Base-by-base conservation (phyloP, 176 grass and related monocot genomes). In the Miscanthus lutarioriparius region DNA sequence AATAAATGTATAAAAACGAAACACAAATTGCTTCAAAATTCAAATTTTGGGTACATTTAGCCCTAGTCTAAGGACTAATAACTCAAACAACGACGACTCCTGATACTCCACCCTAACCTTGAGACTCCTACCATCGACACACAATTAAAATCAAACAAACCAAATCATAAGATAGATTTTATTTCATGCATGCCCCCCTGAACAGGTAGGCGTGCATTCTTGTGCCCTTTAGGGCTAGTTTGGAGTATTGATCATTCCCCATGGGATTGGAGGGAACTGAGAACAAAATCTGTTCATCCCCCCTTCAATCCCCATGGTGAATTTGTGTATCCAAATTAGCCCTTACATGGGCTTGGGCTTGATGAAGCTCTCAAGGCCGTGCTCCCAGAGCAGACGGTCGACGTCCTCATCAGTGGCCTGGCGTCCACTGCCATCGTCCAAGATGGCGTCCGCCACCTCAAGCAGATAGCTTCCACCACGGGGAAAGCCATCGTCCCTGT, bases 371-470 rank as follows among this genome's bases (percentile, higher is more conserved):
- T 47, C 70, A 15, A 78, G 23, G 10, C 59, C 37, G 38, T 64
- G 38, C 37, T 64, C 56, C 36, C 36, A 19, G 54, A 78, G 36
- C n/a, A 78, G 38, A 43, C n/a, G n/a, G 7, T 64, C 56, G 56
- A 78, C 36, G 35, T 78, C 76, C 8, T 62, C 76, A 0, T 9
- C 76, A 4, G 76, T 78, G 15, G 76, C 56, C 76, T 41, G 36
- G 23, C 6, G 22, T 27, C 70, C 70, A 25, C 13, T 72, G 68
- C 51, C 37, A 8, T 83, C 53, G 3, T 27, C 80, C 35, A 44
- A 2, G 53, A 33, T 30, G 26, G 80, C 69, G 25, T 61, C 69
- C 4, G 41, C 51, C 36, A 44, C 7, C 53, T 73, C 69, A 11
- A 64, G 11, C 5, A 74, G 35, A 39, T 7, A 64, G 56, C 58